These are phyloP conservation scores for Botrytis hyacinthi DNA, from an alignment of 2,329 filamentous ascomycete genomes.

Conservation along the genomic window DNA sequence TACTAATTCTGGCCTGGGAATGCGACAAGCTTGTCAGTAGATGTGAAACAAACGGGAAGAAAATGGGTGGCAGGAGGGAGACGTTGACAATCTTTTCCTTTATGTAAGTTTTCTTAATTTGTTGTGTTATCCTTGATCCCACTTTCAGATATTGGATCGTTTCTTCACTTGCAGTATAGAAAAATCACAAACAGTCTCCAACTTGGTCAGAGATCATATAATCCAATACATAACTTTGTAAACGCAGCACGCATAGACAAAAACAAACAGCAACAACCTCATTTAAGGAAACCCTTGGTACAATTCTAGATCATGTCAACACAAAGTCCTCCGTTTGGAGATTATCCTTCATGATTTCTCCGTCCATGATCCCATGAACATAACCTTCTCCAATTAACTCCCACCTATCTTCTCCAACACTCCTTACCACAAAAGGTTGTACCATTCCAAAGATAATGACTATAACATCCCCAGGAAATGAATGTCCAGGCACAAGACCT, in stretches of 20 bases:
- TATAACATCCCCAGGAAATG: conserved; percentile 16
- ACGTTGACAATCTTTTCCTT: background rate
- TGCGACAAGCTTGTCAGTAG: background rate
- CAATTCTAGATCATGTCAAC: background rate
- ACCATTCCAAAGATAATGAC: conserved; percentile 21
- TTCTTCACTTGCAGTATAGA: background rate
- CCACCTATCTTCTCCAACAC: background rate
- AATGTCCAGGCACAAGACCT: conserved; percentile 15
- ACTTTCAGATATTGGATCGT: background rate
- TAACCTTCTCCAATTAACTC: conserved; percentile 18
- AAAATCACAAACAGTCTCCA: background rate
- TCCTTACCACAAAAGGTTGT: conserved; percentile 21
- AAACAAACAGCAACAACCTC: background rate
- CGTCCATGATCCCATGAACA: conserved; percentile 17
- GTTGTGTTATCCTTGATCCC: background rate
- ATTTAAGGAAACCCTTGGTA: background rate
- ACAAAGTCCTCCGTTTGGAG: background rate
- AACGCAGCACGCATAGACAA: background rate
- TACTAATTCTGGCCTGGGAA: background rate
- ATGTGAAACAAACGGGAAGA: background rate
- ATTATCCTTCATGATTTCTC: conserved; percentile 3
- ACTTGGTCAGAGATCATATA: background rate
- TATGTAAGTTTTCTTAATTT: background rate
- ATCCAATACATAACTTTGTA: background rate
- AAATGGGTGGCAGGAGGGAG: background rate